These are phyloP conservation scores for Polymyxa betae DNA, from an alignment of 208 protist genomes.

Conservation along the genomic window DNA sequence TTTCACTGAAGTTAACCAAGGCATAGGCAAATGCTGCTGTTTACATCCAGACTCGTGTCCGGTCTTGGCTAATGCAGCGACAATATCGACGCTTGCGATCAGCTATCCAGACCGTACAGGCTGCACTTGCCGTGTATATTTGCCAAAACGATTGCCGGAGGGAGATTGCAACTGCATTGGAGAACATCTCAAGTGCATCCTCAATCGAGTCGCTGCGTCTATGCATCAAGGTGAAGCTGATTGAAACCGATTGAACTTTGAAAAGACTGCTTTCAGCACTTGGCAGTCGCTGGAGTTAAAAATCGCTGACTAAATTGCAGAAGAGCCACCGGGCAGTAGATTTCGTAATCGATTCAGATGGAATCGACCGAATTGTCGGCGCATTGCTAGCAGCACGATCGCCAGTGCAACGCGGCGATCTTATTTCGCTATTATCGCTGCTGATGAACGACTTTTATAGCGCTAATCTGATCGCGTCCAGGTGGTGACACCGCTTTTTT, in stretches of 20 bases:
- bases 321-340: background rate
- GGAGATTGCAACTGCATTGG: background rate
- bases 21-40: background rate
- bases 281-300: no score
- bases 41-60: background rate
- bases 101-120: background rate
- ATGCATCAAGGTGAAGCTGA: constrained; percentile 5
- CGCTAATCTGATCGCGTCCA: no score
- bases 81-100: background rate
- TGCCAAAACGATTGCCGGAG: no score
- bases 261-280: no score
- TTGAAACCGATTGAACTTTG: no score
- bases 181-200: background rate
- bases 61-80: background rate
- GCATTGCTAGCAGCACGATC: background rate
- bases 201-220: background rate
- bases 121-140: background rate
- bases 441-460: no score
- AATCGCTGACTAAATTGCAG: no score
- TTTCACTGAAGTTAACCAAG: background rate
- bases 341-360: background rate
- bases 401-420: background rate
- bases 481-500: no score
- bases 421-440: background rate
- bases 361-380: background rate